A percentile compares a stretch with the other conserved stretches of the same genome.
These are phyloP conservation scores for Penicillium antarcticum DNA, from an alignment of 495 filamentous ascomycete species.

Conservation along the genomic window DNA sequence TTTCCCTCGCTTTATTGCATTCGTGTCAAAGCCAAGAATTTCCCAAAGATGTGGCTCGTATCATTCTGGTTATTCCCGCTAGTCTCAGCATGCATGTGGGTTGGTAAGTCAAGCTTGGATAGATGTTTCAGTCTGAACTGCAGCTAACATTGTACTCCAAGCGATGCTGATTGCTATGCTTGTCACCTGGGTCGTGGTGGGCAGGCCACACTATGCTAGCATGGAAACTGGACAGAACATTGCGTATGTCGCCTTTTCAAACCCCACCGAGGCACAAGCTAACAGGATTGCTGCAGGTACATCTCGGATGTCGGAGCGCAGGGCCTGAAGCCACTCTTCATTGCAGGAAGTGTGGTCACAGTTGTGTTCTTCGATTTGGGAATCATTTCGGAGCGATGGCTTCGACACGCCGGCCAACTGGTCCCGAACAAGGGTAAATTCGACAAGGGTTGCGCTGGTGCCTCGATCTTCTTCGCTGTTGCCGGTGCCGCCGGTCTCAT, in stretches of 20 bases:
- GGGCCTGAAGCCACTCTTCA: constrained; percentile 80
- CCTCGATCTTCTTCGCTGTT: constrained; percentile 70
- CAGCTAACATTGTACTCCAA: constrained; percentile 13
- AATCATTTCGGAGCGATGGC: constrained; percentile 76
- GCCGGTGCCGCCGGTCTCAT: constrained; percentile 78
- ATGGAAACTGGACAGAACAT: constrained; percentile 66
- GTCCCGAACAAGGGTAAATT: constrained; percentile 61
- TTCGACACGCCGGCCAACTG: constrained; percentile 72
- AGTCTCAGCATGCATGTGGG: constrained; percentile 76
- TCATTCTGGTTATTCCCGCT: constrained; percentile 76
- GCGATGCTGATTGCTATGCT: constrained; percentile 70
- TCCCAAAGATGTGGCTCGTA: constrained; percentile 46
- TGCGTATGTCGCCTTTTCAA: constrained; percentile 52
- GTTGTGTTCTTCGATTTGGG: constrained; percentile 82
- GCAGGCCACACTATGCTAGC: constrained; percentile 58
- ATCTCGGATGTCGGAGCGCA: constrained; percentile 81
- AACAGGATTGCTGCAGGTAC: constrained; percentile 25
- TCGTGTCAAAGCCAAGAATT: neutral
- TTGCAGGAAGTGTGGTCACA: constrained; percentile 73
- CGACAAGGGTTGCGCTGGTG: constrained; percentile 67
- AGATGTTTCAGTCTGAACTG: constrained; percentile 18
- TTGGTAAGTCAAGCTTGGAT: constrained; percentile 48
- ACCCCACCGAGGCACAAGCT: neutral
- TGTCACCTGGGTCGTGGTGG: constrained; percentile 62
- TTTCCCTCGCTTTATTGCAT: neutral